phyloP scores from a whole-genome alignment of 768 basidiomycete genomes.

The Naganishia randhawae region DNA sequence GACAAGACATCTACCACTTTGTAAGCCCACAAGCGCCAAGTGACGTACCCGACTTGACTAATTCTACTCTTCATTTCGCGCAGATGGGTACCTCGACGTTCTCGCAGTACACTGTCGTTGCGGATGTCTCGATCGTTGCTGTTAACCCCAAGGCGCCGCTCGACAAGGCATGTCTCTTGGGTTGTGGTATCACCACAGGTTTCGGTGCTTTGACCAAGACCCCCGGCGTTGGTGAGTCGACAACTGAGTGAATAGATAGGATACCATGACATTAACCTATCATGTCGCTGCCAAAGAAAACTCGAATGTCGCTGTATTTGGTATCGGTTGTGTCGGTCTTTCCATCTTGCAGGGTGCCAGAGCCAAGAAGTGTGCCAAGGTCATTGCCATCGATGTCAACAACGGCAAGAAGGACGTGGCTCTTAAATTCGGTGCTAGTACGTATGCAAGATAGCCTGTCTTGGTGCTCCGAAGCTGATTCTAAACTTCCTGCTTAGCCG shows the following conservation, averaged over 20 bases:
- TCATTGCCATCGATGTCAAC: conserved; percentile 92
- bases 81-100: conserved; percentile 95
- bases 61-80: background rate
- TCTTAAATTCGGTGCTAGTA: conserved; percentile 78
- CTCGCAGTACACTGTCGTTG: conserved; percentile 99
- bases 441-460: conserved; percentile 21
- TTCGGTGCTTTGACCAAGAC: conserved; percentile 95
- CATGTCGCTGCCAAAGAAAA: conserved; percentile 55
- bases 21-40: conserved; percentile 40
- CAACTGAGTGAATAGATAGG: background rate
- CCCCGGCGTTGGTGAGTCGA: conserved; percentile 57
- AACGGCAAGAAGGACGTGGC: conserved; percentile 81
- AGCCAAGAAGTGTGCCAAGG: conserved; percentile 72
- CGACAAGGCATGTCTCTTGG: conserved; percentile 93
- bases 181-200: conserved; percentile 91
- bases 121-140: conserved; percentile 92
- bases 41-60: background rate
- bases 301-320: conserved; percentile 89
- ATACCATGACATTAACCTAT: background rate
- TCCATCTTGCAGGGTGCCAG: conserved; percentile 80
- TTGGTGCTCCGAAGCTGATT: background rate
- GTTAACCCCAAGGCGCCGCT: conserved; percentile 81
- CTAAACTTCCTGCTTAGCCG: conserved; percentile 51
- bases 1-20: conserved; percentile 83
- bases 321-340: conserved; percentile 89